Evolutionary conservation across 805 yeast genomes (phyloP).

Genomic region (Wickerhamomyces queroliae): DNA sequence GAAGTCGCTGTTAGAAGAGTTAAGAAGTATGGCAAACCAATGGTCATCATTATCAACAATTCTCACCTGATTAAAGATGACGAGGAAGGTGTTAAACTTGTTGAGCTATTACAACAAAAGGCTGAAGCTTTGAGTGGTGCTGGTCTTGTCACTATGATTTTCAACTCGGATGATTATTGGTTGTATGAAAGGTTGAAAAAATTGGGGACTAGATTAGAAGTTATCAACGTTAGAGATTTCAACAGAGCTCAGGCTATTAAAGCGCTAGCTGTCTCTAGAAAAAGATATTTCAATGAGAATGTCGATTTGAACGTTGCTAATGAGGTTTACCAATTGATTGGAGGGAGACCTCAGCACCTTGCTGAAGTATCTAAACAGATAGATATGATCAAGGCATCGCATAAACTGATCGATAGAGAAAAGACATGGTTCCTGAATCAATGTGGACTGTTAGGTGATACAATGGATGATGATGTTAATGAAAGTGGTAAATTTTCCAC

Average conservation of each 20-base stretch:
- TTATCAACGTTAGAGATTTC: constrained; percentile 63
- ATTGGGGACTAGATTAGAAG: constrained; percentile 69
- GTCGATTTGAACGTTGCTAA: constrained; percentile 38
- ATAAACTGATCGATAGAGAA: constrained; percentile 68
- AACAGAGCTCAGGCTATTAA: constrained; percentile 46
- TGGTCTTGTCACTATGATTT: constrained; percentile 42
- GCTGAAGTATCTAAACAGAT: constrained; percentile 59
- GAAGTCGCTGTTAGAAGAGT: constrained; percentile 56
- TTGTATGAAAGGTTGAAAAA: constrained; percentile 69
- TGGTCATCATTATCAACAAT: constrained; percentile 66
- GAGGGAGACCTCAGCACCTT: constrained; percentile 82
- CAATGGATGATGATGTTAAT: constrained; percentile 89
- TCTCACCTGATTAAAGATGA: constrained; percentile 72
- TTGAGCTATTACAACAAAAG: constrained; percentile 76
- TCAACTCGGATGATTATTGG: constrained; percentile 86
- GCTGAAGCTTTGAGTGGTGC: constrained; percentile 76
- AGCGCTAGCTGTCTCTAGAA: constrained; percentile 48
- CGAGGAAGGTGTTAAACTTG: constrained; percentile 63
- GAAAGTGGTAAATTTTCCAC: constrained; percentile 73
- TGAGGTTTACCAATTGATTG: constrained; percentile 60
- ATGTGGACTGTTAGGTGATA: constrained; percentile 70
- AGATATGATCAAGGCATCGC: constrained; percentile 56
- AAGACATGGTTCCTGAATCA: constrained; percentile 83
- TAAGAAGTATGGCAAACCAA: constrained; percentile 41
- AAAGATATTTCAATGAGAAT: constrained; percentile 32